Percentiles rank a stretch among this genome's conserved stretches.
Evolutionary conservation across 371 early-diverging fungal genomes (phyloP).

Genomic region (Lichtheimia corymbifera): DNA sequence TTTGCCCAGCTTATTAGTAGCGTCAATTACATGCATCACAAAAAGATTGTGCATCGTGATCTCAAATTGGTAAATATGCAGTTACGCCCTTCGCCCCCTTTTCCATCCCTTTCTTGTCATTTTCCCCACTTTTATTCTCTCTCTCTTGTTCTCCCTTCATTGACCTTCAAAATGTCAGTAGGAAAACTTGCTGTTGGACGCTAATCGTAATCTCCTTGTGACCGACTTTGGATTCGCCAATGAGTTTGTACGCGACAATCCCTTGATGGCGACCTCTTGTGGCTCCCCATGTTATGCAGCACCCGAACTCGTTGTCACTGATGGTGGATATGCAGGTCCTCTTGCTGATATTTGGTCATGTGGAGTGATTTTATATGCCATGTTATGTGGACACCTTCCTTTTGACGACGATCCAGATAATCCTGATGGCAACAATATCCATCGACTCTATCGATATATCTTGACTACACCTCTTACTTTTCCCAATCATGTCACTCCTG

Average conservation of each 20-base stretch:
- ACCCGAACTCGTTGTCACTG: slow-evolving; percentile 89
- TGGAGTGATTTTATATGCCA: slow-evolving; percentile 87
- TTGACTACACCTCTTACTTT: slow-evolving; percentile 55
- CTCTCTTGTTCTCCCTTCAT: no score
- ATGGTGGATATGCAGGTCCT: slow-evolving; percentile 94
- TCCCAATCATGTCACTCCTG: slow-evolving; percentile 52
- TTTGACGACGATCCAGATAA: slow-evolving; percentile 83
- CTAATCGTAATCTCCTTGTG: slow-evolving; percentile 86
- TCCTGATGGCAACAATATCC: slow-evolving; percentile 71
- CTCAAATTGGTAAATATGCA: slow-evolving; percentile 67
- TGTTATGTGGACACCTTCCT: slow-evolving; percentile 80
- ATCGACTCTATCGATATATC: slow-evolving; percentile 67
- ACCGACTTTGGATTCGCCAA: slow-evolving; percentile 99
- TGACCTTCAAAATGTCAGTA: slow-evolving; percentile 41
- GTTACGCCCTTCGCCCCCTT: background rate
- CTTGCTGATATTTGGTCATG: slow-evolving; percentile 96
- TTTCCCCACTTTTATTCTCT: no score
- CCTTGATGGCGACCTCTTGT: slow-evolving; percentile 86
- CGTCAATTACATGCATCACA: slow-evolving; percentile 58
- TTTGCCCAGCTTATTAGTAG: slow-evolving; percentile 79
- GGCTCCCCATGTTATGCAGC: slow-evolving; percentile 98
- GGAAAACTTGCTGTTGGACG: slow-evolving; percentile 91
- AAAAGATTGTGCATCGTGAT: slow-evolving; percentile 71
- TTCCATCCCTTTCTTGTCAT: background rate
- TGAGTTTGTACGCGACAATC: slow-evolving; percentile 68